Base-by-base conservation (phyloP, 805 yeast species). In the Candida bentonensis region DNA sequence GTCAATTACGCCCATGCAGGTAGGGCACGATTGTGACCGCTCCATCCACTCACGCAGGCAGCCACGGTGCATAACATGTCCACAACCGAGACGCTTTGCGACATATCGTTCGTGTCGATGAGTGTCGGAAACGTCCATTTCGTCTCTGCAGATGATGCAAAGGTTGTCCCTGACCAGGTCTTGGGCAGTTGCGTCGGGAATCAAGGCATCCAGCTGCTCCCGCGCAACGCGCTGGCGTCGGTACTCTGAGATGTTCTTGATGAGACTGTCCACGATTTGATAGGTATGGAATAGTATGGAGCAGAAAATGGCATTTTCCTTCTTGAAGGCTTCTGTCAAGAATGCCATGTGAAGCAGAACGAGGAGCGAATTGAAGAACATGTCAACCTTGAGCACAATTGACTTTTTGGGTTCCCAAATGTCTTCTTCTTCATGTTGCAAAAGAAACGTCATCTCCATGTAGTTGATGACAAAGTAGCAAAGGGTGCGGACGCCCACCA, bases 31-130 rank as follows among this genome's bases (percentile, higher is more conserved):
- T 52, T 81, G 89, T 0, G 95, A 85, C 51, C 95, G 73, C 56
- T 84, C 94, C 52, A 92, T 68, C 98, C 98, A 92, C 51, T 82
- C 80, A 55, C 85, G 82, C 49, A 92, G 69, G 60, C 98, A 92
- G 3, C 92, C 88, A 63, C 82, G 65, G 59, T 92, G 98, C 46
- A 89, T 69, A 41, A 85, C 79, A 61, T 92, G 98, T 22, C 85
- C 82, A 67, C 98, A 92, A 1, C 67, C 70, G 42, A 92, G 67
- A 55, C 73, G 81, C 60, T 85, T 86, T 3, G 97, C 95, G 42
- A 63, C 67, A 39, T 64, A 62, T 45, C 82, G 67, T 46, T 64
- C 64, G 53, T 53, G 66, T 53, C 47, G 60, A 7, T 41, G 47
- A 2, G 55, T 46, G 1, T 58, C 70, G 2, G 59, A 66, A 1